Evolutionary conservation across 805 yeast species (phyloP).

Genomic region (Cyberlindnera meyerae): DNA sequence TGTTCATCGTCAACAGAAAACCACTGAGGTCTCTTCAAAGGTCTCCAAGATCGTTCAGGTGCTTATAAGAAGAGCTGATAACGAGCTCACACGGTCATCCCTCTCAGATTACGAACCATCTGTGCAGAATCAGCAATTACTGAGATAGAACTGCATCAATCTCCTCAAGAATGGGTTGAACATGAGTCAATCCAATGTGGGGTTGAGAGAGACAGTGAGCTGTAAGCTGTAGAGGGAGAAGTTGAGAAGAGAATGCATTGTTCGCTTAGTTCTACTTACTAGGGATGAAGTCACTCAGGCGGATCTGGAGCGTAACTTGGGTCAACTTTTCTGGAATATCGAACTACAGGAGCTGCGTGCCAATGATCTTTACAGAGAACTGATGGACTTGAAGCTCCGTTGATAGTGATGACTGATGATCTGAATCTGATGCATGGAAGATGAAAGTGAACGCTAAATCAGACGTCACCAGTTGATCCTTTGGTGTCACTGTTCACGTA

Average conservation of each 20-base stretch:
- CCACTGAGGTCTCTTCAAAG: conserved; percentile 16
- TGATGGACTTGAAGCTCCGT: not conserved
- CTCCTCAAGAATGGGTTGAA: conserved; percentile 23
- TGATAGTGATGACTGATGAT: no score
- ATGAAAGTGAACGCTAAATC: no score
- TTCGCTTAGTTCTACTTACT: conserved; percentile 20
- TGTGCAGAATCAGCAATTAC: conserved; percentile 9
- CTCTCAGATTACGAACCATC: conserved; percentile 11
- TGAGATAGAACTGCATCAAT: conserved; percentile 16
- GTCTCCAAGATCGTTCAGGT: conserved; percentile 22
- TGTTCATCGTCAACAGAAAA: conserved; percentile 7
- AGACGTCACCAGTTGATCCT: no score
- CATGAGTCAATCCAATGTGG: conserved; percentile 21
- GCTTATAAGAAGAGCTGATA: conserved; percentile 23
- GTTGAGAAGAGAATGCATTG: conserved; percentile 20
- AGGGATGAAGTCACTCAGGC: conserved; percentile 11
- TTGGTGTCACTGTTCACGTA: no score
- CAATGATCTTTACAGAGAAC: conserved; percentile 1
- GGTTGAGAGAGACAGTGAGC: conserved; percentile 20
- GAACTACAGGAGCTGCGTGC: conserved; percentile 17
- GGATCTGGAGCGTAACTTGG: conserved; percentile 22
- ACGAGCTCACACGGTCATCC: conserved; percentile 18
- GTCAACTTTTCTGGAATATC: conserved; percentile 11
- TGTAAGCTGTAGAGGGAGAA: conserved; percentile 21
- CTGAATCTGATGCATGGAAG: no score